These are phyloP conservation scores for Coemansia sp. DNA, from an alignment of 192 early-diverging fungal species.

Conservation along the genomic window DNA sequence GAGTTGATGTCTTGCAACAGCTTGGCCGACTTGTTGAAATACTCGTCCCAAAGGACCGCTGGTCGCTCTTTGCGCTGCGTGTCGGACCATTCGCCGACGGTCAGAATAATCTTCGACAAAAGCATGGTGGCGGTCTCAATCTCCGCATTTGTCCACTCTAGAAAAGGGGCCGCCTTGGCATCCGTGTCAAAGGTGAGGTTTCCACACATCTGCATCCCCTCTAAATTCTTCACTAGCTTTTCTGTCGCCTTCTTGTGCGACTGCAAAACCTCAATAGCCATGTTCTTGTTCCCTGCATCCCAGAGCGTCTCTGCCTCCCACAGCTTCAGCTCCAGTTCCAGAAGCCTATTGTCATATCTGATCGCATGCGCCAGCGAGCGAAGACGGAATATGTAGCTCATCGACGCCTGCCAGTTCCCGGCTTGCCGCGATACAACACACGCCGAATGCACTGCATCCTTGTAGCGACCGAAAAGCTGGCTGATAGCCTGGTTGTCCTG, in stretches of 20 bases:
- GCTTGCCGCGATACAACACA: constrained; percentile 32
- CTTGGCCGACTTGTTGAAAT: constrained; percentile 42
- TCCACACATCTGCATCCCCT: neutral
- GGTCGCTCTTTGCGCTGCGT: constrained; percentile 43
- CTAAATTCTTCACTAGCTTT: constrained; percentile 9
- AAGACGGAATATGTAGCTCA: constrained; percentile 48
- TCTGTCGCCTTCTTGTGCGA: constrained; percentile 34
- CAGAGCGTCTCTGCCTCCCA: constrained; percentile 54
- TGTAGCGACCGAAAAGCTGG: constrained; percentile 22
- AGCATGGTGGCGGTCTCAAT: constrained; percentile 35
- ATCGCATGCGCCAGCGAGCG: constrained; percentile 8
- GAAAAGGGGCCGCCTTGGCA: neutral
- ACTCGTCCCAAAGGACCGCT: constrained; percentile 47
- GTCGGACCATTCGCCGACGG: constrained; percentile 49
- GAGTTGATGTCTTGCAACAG: constrained; percentile 26
- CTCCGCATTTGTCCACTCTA: constrained; percentile 18
- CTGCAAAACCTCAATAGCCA: constrained; percentile 45
- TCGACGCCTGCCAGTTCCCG: constrained; percentile 44
- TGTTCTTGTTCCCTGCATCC: constrained; percentile 35
- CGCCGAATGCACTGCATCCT: constrained; percentile 32
- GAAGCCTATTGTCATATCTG: neutral
- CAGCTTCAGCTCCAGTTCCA: constrained; percentile 32
- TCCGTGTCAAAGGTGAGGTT: neutral
- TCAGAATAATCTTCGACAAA: constrained; percentile 37
- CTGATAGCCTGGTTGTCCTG: neutral